Evolutionary conservation across 2,329 filamentous ascomycete genomes (phyloP), one percentile per base, ranked within the genome.

Genomic region (Dothistroma septosporum): DNA sequence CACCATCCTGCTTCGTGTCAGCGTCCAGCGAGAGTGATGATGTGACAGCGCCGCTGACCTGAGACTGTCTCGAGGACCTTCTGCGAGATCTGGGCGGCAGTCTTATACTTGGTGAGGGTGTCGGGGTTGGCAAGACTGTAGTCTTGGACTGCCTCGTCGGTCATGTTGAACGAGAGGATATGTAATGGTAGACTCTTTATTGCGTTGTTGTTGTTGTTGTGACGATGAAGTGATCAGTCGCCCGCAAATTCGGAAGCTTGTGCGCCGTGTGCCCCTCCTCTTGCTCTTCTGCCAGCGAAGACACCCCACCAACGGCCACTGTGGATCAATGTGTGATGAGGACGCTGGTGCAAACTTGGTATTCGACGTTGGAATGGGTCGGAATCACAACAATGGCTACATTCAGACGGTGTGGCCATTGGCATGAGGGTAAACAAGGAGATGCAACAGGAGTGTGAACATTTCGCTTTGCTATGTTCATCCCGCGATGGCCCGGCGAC

Each of bases 91-190:
- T 90, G 84, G 66, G 90, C 93, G 60, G 94, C 94, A 68, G 90
- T 92, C 87, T 96, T 97, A 85, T 97, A 97, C 85, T 97, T 99
- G 80, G 94, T 97, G 72, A 99, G 85, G 72, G 72, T 74, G 65
- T 75, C 73, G 56, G 73, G 73, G 67, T 75, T 75, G 64, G 71
- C 68, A 44, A 75, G 70, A 37, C 66, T 68, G 69, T 75, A 73
- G 68, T 75, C 73, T 74, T 68, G 61, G 44, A 61, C 63, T 49
- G 69, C 63, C 50, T 67, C 66, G 59, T 70, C 67, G 16, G 70
- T 66, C 69, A 70, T 72, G 31, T 59, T 67, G 49, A 55, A 48
- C 50, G 44, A 44, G 33, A 37, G 9, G n/a, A n/a, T 44, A 16
- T 19, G 41, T 8, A n/a, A 53, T 35, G n/a, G 61, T 58, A 11